phyloP scores from a whole-genome alignment of 306 rosid genomes.

The Vigna mungo region DNA sequence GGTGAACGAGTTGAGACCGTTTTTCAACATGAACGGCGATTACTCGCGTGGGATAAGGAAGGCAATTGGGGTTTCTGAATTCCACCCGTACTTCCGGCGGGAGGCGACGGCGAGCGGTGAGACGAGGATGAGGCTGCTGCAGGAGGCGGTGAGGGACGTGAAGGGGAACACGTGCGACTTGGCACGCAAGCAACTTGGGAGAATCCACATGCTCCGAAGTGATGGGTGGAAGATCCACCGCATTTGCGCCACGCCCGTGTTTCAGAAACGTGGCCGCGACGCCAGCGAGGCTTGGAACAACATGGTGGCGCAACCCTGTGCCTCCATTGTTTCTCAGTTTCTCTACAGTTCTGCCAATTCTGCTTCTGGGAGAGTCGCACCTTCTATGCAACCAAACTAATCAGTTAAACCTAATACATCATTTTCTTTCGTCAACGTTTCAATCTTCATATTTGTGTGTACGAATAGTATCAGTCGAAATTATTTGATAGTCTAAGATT shows the following conservation, averaged over 20 bases:
- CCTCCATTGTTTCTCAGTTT: constrained; percentile 50
- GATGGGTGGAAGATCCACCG: constrained; percentile 64
- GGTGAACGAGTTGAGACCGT: constrained; percentile 56
- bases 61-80: constrained; percentile 78
- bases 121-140: constrained; percentile 34
- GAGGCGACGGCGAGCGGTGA: constrained; percentile 39
- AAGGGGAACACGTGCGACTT: constrained; percentile 62
- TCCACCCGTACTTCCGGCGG: constrained; percentile 57
- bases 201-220: constrained; percentile 54
- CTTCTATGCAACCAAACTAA: constrained; percentile 21
- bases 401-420: neutral
- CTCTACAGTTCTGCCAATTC: constrained; percentile 26
- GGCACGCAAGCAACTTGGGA: constrained; percentile 62
- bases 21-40: constrained; percentile 55
- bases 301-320: constrained; percentile 57
- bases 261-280: constrained; percentile 47
- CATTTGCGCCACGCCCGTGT: constrained; percentile 66
- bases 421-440: too few relatives aligned
- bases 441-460: neutral
- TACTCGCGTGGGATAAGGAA: constrained; percentile 61
- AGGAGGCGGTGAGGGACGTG: constrained; percentile 54
- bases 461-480: neutral
- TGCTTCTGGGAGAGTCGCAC: constrained; percentile 6
- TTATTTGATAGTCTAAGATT: neutral
- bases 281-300: constrained; percentile 61